Conservation (phyloP, 106 monocot genomes). For the Apostasia shenzhenica region DNA sequence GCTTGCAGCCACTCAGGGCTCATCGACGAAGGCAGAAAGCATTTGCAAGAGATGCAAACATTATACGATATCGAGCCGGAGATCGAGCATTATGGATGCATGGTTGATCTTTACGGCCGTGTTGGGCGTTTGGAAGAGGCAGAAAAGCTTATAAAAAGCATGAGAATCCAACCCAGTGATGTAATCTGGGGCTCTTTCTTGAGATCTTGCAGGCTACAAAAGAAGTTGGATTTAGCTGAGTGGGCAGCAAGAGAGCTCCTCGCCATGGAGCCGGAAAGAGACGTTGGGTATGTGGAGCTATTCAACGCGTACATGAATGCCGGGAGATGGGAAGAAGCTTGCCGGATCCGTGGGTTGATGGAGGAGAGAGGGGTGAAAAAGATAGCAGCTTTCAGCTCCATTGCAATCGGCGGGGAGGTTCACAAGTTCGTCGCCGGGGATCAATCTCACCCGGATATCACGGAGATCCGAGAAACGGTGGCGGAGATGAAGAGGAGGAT, state of each 20-base stretch:
- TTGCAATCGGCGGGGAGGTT: conserved; percentile 29
- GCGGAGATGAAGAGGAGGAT: conserved; percentile 34
- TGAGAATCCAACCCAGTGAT: conserved; percentile 66
- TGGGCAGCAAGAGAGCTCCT: conserved; percentile 38
- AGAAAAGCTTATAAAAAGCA: conserved; percentile 43
- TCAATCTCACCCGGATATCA: conserved; percentile 35
- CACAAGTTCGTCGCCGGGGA: conserved; percentile 61
- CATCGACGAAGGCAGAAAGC: conserved; percentile 30
- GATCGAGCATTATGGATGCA: conserved; percentile 87
- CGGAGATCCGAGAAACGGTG: conserved; percentile 33
- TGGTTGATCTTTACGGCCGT: conserved; percentile 67
- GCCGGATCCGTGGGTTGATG: conserved; percentile 44
- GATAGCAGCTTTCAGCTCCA: conserved; percentile 52
- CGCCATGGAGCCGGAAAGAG: conserved; percentile 40
- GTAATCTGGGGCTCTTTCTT: conserved; percentile 68
- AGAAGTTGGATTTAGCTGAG: conserved; percentile 38
- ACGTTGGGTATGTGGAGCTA: conserved; percentile 65
- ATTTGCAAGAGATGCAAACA: conserved; percentile 56
- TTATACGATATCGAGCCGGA: conserved; percentile 49
- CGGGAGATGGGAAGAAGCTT: conserved; percentile 39
- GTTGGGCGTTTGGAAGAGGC: conserved; percentile 51
- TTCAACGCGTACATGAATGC: conserved; percentile 50
- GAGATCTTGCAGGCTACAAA: conserved; percentile 54
- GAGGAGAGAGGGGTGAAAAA: conserved; percentile 60
- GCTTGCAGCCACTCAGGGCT: conserved; percentile 83